Evolutionary conservation across 169 alveolate species (phyloP).

Genomic region (Plasmodium fragile): DNA sequence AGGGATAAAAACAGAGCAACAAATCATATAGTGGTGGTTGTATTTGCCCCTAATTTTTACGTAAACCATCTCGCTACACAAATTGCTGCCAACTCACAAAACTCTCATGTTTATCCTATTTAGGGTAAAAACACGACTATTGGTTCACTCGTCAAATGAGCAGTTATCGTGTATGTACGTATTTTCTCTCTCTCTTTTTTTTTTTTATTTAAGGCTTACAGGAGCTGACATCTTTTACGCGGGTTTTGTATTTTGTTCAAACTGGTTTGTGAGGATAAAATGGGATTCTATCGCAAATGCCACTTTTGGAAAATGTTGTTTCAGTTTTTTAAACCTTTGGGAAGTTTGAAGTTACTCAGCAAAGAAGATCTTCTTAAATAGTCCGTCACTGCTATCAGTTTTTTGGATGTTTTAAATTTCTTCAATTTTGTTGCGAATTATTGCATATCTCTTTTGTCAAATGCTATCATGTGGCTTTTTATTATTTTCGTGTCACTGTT

Average conservation of each 20-base stretch:
- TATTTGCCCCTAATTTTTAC: not conserved
- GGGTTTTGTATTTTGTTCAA: slow-evolving; percentile 1
- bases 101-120: slow-evolving; percentile 42
- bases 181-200: not conserved
- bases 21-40: not conserved
- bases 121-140: not conserved
- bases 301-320: not conserved
- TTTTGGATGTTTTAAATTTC: not conserved
- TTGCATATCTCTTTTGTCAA: not conserved
- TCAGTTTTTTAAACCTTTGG: slow-evolving; percentile 7
- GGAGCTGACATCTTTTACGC: slow-evolving; percentile 69
- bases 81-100: not conserved
- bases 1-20: not conserved
- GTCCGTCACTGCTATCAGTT: not conserved
- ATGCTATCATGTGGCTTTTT: not conserved
- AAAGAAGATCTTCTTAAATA: not conserved
- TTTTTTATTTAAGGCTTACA: slow-evolving; percentile 26
- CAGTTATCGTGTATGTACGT: not conserved
- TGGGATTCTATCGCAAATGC: not conserved
- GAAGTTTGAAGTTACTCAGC: not conserved
- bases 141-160: not conserved
- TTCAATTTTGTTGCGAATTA: not conserved
- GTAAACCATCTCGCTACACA: not conserved
- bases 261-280: not conserved
- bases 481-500: slow-evolving; percentile 4